A percentile compares a stretch with the other conserved stretches of the same genome.
phyloP scores from a whole-genome alignment of 208 protist species.

The Acanthamoeba lenticulata region DNA sequence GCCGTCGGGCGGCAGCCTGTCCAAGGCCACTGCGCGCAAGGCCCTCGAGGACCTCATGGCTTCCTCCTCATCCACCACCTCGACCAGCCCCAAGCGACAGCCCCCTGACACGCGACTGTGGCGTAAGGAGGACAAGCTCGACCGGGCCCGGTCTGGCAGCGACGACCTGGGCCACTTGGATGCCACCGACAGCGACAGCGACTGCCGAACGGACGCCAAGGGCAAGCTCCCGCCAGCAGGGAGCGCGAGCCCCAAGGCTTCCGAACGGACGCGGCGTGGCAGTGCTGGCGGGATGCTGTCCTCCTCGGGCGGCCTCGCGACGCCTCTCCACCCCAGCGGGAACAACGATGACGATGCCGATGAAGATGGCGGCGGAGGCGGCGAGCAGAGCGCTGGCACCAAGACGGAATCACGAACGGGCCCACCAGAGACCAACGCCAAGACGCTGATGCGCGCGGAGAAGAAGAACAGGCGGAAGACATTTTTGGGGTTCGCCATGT shows the following conservation, averaged over 20 bases:
- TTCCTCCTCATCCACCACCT: not conserved
- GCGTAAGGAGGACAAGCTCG: not conserved
- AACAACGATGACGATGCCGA: no score
- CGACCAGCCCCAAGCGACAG: not conserved
- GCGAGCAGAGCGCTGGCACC: not conserved
- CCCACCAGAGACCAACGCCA: not conserved
- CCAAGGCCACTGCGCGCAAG: not conserved
- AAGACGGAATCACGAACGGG: not conserved
- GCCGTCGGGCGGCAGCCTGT: not conserved
- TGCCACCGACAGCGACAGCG: no score
- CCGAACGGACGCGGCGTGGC: not conserved
- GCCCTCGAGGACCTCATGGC: not conserved
- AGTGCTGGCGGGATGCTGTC: no score
- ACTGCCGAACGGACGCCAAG: not conserved
- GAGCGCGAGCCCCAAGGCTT: not conserved
- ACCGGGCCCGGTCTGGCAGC: not conserved
- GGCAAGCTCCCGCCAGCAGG: no score
- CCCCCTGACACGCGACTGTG: not conserved
- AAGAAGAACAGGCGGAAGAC: not conserved
- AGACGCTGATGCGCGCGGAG: not conserved
- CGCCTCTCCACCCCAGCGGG: no score
- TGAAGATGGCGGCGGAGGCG: no score
- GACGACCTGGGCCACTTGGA: not conserved
- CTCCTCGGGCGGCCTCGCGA: no score
- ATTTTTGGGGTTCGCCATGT: slow-evolving; percentile 31